phyloP scores from a whole-genome alignment of 2,329 filamentous ascomycete species.

The Colletotrichum abscissum region DNA sequence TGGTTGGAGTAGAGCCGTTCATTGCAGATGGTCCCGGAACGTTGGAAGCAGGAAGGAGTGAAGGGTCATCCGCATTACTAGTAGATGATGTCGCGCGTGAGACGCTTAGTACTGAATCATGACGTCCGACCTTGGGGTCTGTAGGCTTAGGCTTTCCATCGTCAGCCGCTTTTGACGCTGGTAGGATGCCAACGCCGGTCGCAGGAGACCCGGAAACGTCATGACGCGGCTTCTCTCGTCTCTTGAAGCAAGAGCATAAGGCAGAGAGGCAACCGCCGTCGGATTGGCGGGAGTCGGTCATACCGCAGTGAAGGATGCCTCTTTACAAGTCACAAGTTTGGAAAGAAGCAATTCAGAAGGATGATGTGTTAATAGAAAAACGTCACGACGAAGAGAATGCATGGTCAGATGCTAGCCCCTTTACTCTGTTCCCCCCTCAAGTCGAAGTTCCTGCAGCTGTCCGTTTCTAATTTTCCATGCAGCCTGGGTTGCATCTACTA shows the following conservation, averaged over 20 bases:
- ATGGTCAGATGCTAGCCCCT: neutral
- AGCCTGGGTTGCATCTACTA: neutral
- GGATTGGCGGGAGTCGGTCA: neutral
- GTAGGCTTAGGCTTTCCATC: neutral
- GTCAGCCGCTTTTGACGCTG: neutral
- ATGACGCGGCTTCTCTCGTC: neutral
- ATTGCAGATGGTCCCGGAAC: neutral
- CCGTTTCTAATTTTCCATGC: neutral
- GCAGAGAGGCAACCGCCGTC: neutral
- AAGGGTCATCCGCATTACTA: neutral
- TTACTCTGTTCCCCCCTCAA: neutral
- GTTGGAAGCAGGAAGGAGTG: neutral
- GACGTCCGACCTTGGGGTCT: neutral
- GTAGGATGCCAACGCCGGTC: neutral
- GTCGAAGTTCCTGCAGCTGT: neutral
- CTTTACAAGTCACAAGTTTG: neutral
- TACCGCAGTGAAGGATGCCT: neutral
- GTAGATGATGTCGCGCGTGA: neutral
- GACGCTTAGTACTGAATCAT: neutral
- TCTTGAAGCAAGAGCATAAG: neutral
- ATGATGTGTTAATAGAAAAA: neutral
- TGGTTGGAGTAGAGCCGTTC: neutral
- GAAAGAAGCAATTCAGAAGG: neutral
- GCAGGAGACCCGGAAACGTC: neutral
- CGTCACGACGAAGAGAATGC: neutral